Conservation (phyloP, 345 rosid genomes). For the Alliaria petiolata region DNA sequence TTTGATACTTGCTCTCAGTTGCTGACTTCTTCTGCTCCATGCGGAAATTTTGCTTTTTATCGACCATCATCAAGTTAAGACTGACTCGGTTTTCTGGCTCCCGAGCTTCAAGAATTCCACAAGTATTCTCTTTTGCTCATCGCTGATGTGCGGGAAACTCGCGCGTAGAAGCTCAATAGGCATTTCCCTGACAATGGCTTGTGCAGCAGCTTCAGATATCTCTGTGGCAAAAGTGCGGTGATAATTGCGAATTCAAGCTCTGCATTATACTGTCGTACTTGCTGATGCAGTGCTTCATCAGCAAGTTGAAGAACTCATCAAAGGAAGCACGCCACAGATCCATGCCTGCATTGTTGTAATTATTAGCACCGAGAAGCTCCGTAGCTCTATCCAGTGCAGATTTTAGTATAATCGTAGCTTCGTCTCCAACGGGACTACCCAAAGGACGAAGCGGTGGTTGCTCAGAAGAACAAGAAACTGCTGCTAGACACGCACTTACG, state of each 20-base stretch:
- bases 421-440: slow-evolving; percentile 71
- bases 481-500: slow-evolving; percentile 75
- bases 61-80: neutral
- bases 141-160: slow-evolving; percentile 64
- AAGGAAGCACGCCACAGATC: slow-evolving; percentile 87
- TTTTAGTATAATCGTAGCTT: slow-evolving; percentile 56
- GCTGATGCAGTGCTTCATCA: slow-evolving; percentile 69
- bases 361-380: slow-evolving; percentile 53
- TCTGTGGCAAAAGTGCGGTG: slow-evolving; percentile 34
- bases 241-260: slow-evolving; percentile 40
- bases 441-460: slow-evolving; percentile 88
- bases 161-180: slow-evolving; percentile 77
- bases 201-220: slow-evolving; percentile 50
- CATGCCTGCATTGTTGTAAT: slow-evolving; percentile 45
- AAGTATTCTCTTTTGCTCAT: slow-evolving; percentile 64
- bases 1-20: neutral
- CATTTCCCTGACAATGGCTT: slow-evolving; percentile 78
- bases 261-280: slow-evolving; percentile 78
- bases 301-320: slow-evolving; percentile 78
- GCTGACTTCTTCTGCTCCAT: neutral
- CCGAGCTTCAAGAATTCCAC: slow-evolving; percentile 71
- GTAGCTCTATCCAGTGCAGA: slow-evolving; percentile 73
- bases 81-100: slow-evolving; percentile 26
- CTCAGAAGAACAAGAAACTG: slow-evolving; percentile 82
- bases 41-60: neutral